A percentile compares a stretch with the other conserved stretches of the same genome.
phyloP scores from a whole-genome alignment of 2,329 filamentous ascomycete species.

The Botryosphaeria dothidea region DNA sequence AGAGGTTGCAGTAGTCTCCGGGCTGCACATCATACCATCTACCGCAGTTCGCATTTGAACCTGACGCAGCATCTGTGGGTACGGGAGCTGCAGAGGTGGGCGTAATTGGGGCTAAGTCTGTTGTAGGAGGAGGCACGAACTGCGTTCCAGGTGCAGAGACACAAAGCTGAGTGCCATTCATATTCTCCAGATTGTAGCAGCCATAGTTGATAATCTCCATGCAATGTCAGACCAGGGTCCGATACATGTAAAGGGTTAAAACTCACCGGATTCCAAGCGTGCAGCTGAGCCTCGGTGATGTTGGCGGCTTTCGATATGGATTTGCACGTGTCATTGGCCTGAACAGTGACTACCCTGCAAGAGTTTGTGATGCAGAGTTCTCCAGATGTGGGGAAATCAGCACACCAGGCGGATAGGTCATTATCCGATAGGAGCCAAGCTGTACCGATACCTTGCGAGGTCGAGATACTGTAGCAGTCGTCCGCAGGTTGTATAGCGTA shows the following conservation, averaged over 20 bases:
- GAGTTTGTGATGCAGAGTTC: background rate
- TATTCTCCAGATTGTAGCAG: background rate
- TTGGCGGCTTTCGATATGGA: background rate
- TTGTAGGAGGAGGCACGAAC: background rate
- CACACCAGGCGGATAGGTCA: background rate
- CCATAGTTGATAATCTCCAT: background rate
- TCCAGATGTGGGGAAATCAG: background rate
- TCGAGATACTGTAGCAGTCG: background rate
- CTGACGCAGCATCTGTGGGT: slow-evolving; percentile 29
- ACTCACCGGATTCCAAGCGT: background rate
- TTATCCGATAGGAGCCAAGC: background rate
- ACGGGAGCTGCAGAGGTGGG: background rate
- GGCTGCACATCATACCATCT: slow-evolving; percentile 31
- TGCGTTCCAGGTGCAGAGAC: background rate
- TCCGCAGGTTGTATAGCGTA: background rate
- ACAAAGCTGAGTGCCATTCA: background rate
- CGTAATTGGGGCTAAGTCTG: background rate
- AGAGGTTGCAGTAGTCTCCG: slow-evolving; percentile 39
- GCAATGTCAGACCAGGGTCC: background rate
- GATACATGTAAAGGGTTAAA: no score
- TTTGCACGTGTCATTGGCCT: background rate
- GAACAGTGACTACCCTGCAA: background rate
- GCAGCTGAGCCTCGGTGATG: background rate
- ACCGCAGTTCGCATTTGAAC: slow-evolving; percentile 29
- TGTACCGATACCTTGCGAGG: background rate